phyloP scores from a whole-genome alignment of 345 rosid genomes.

The Eucalyptus brandiana region DNA sequence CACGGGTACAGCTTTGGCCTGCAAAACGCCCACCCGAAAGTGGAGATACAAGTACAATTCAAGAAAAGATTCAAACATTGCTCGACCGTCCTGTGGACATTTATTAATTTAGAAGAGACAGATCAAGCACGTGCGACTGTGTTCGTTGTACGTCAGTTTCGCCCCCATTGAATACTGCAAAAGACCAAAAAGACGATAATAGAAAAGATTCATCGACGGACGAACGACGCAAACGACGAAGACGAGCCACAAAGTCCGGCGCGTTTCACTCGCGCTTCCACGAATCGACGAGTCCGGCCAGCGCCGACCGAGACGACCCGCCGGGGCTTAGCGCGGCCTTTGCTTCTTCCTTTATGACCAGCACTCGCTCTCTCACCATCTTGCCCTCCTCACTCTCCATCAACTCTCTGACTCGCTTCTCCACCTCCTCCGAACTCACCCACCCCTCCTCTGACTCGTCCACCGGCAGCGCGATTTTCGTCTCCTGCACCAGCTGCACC shows the following conservation, averaged over 20 bases:
- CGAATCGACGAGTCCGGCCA: constrained; percentile 3
- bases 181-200: neutral
- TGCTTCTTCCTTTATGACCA: neutral
- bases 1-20: neutral
- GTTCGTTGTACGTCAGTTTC: neutral
- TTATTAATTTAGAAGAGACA: neutral
- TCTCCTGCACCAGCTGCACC: constrained; percentile 36
- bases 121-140: neutral
- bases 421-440: constrained; percentile 14
- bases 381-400: constrained; percentile 11
- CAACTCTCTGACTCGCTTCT: constrained; percentile 13
- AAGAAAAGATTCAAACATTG: neutral
- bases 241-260: neutral
- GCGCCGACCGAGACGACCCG: constrained; percentile 27
- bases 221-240: neutral
- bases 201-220: neutral
- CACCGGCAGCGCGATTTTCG: constrained; percentile 37
- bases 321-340: constrained; percentile 13
- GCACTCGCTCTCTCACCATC: neutral
- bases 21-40: neutral
- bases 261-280: neutral
- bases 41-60: neutral
- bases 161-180: neutral
- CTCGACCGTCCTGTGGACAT: neutral
- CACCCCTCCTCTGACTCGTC: constrained; percentile 16